These are phyloP conservation scores for Amphichorda felina DNA, from an alignment of 2,329 filamentous ascomycete genomes.

Conservation along the genomic window DNA sequence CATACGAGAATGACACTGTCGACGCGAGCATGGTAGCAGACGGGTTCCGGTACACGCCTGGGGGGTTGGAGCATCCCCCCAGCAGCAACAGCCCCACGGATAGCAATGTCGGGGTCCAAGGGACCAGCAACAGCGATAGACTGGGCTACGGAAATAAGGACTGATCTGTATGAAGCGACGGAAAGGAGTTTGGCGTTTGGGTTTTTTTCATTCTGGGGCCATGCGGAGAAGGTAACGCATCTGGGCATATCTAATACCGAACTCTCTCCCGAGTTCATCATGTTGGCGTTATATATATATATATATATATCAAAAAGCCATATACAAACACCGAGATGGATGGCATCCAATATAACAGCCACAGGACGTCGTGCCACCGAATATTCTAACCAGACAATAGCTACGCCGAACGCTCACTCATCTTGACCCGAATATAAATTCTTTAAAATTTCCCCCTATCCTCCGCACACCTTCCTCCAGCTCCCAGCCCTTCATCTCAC, in stretches of 20 bases:
- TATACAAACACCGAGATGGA: no score
- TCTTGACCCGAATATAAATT: slow-evolving; percentile 56
- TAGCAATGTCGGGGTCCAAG: no score
- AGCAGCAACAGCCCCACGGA: slow-evolving; percentile 13
- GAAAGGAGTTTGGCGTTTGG: neutral
- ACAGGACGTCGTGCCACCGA: no score
- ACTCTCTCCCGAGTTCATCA: no score
- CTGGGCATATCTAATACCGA: no score
- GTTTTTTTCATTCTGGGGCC: slow-evolving; percentile 2
- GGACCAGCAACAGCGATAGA: slow-evolving; percentile 4
- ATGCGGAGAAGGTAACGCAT: no score
- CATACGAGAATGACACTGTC: slow-evolving; percentile 23
- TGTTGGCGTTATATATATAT: no score
- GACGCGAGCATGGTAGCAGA: slow-evolving; percentile 27
- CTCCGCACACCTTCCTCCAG: slow-evolving; percentile 57
- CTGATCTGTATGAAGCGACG: neutral
- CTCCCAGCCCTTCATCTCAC: slow-evolving; percentile 65
- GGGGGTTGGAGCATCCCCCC: slow-evolving; percentile 15
- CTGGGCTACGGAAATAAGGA: slow-evolving; percentile 7
- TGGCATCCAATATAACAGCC: no score
- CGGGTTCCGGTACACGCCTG: slow-evolving; percentile 14
- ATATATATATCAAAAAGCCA: no score
- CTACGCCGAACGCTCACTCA: no score
- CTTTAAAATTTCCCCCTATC: slow-evolving; percentile 64
- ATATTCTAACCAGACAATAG: no score